Percentiles rank a stretch among this genome's conserved stretches.
These are phyloP conservation scores for Saccharomycopsis malanga DNA, from an alignment of 805 yeast species.

Conservation along the genomic window DNA sequence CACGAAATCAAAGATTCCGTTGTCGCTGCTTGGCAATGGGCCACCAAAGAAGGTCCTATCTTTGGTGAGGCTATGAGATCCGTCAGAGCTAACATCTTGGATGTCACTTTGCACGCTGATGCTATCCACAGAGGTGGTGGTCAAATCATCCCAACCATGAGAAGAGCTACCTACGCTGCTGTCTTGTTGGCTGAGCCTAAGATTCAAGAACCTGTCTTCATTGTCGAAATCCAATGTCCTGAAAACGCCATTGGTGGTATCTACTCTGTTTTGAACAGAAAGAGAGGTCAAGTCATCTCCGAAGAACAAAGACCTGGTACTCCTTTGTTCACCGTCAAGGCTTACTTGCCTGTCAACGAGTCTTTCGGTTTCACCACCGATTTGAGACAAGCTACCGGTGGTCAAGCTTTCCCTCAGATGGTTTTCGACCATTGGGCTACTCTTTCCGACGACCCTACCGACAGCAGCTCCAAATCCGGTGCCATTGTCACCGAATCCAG, in stretches of 20 bases:
- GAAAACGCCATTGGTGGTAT: conserved; percentile 99
- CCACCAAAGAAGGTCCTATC: conserved; percentile 99
- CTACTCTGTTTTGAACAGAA: conserved; percentile 97
- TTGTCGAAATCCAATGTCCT: conserved; percentile 99
- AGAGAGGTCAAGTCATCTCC: conserved; percentile 99
- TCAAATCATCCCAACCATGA: conserved; percentile 99
- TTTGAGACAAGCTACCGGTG: conserved; percentile 99
- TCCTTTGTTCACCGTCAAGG: conserved; percentile 99
- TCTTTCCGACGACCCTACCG: conserved; percentile 87
- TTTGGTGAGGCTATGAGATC: conserved; percentile 96
- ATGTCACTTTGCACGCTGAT: conserved; percentile 99
- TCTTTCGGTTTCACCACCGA: conserved; percentile 99
- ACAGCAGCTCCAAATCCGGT: conserved; percentile 71
- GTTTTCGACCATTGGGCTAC: conserved; percentile 98
- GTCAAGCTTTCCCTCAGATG: conserved; percentile 99
- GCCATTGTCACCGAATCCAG: conserved; percentile 61
- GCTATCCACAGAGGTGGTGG: conserved; percentile 99
- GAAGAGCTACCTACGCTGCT: conserved; percentile 99
- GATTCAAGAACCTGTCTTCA: conserved; percentile 98
- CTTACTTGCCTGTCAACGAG: conserved; percentile 99
- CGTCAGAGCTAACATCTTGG: conserved; percentile 94
- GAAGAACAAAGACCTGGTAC: conserved; percentile 99
- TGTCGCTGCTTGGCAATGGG: conserved; percentile 99
- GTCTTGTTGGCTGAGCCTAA: conserved; percentile 97
- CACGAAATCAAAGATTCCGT: conserved; percentile 98